phyloP scores from a whole-genome alignment of 495 filamentous ascomycete genomes.

The Xylaria venustula region DNA sequence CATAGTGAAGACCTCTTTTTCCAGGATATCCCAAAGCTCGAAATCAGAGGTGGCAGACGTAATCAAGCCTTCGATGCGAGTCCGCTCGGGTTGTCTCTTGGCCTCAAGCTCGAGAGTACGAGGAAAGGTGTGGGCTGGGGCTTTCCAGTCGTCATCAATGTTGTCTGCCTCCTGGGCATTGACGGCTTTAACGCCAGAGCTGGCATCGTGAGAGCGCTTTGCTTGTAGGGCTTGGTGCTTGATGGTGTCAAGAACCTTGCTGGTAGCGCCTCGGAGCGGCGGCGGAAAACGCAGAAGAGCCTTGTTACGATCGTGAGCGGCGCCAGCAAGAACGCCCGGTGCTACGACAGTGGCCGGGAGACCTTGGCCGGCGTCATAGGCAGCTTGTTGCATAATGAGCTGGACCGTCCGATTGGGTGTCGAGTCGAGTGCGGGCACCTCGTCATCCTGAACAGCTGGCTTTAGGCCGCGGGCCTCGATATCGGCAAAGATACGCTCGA shows the following conservation, averaged over 20 bases:
- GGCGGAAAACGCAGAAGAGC: conserved; percentile 42
- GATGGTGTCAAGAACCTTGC: conserved; percentile 33
- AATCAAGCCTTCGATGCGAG: conserved; percentile 50
- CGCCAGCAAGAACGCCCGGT: conserved; percentile 7
- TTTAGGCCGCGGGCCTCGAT: conserved; percentile 36
- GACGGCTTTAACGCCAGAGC: background rate
- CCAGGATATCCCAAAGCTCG: conserved; percentile 69
- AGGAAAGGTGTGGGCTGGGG: conserved; percentile 19
- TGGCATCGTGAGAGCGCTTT: background rate
- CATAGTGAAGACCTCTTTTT: conserved; percentile 67
- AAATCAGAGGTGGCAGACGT: conserved; percentile 56
- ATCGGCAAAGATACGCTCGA: conserved; percentile 59
- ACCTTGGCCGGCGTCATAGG: conserved; percentile 16
- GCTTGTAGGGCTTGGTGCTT: conserved; percentile 3
- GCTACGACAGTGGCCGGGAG: conserved; percentile 10
- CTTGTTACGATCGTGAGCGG: conserved; percentile 27
- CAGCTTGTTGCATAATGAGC: conserved; percentile 37
- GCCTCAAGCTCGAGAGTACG: conserved; percentile 33
- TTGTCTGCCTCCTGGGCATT: conserved; percentile 23
- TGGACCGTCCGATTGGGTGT: conserved; percentile 18
- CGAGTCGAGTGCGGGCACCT: background rate
- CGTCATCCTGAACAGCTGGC: conserved; percentile 8
- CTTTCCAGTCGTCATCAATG: conserved; percentile 28
- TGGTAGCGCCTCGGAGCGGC: conserved; percentile 38
- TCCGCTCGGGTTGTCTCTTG: conserved; percentile 36